Conservation (phyloP, 202 grass and related monocot genomes). For the Musa balbisiana region DNA sequence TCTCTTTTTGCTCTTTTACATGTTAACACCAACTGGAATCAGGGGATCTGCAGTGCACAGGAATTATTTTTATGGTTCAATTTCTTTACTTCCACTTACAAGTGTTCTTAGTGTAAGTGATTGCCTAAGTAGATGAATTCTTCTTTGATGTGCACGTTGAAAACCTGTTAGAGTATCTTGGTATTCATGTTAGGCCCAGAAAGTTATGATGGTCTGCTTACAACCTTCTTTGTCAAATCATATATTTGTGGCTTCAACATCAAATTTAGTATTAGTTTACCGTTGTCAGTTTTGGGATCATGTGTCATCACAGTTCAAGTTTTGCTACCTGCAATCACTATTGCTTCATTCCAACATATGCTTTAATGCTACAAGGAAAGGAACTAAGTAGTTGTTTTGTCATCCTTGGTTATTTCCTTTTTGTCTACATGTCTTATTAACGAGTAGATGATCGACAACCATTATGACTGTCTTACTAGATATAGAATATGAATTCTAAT, state of each 20-base stretch:
- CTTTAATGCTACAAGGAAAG: no score
- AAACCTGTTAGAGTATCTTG: background rate
- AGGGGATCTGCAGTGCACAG: conserved; percentile 85
- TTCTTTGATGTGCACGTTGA: background rate
- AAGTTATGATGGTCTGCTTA: no score
- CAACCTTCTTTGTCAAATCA: no score
- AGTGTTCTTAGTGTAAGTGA: conserved; percentile 79
- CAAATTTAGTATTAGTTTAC: background rate
- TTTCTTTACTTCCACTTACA: conserved; percentile 68
- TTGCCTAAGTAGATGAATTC: background rate
- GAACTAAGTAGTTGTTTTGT: background rate
- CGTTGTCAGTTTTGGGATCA: background rate
- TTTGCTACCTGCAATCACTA: background rate
- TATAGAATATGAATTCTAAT: background rate
- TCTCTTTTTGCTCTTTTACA: conserved; percentile 8
- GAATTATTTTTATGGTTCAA: conserved; percentile 82
- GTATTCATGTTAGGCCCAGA: background rate
- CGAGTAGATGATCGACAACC: background rate
- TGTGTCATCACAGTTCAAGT: background rate
- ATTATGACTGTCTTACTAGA: background rate
- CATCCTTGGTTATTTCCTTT: background rate
- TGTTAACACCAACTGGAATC: conserved; percentile 25
- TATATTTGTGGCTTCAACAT: no score
- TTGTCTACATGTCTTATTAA: background rate
- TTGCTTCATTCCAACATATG: background rate